Evolutionary conservation across 2,329 filamentous ascomycete species (phyloP).

Genomic region (Cercospora sp.): DNA sequence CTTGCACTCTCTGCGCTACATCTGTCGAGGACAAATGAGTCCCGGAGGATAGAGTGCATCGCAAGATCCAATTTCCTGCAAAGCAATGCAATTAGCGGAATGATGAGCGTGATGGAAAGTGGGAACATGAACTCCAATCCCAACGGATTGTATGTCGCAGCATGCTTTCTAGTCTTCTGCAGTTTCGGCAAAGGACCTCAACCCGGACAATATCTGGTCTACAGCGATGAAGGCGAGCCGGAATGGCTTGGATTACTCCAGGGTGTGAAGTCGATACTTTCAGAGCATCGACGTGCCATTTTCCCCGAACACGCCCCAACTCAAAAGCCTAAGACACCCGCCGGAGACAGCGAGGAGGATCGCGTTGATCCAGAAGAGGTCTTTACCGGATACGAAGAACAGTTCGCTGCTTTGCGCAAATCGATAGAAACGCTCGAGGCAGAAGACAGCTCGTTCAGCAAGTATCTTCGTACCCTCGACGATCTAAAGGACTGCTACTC

Average conservation of each 20-base stretch:
- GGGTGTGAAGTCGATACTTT: slow-evolving; percentile 23
- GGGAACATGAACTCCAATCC: background rate
- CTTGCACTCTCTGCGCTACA: slow-evolving; percentile 30
- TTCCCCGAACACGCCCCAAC: background rate
- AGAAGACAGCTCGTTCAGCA: slow-evolving; percentile 21
- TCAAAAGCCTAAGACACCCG: background rate
- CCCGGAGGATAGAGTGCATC: slow-evolving; percentile 6
- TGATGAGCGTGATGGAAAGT: slow-evolving; percentile 20
- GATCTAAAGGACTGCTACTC: slow-evolving; percentile 14
- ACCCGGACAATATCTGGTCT: slow-evolving; percentile 25
- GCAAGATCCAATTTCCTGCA: slow-evolving; percentile 16
- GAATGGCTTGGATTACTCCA: slow-evolving; percentile 24
- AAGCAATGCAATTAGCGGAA: slow-evolving; percentile 21
- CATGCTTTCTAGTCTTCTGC: slow-evolving; percentile 23
- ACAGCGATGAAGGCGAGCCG: slow-evolving; percentile 18
- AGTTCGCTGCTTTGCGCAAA: slow-evolving; percentile 12
- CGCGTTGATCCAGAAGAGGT: slow-evolving; percentile 12
- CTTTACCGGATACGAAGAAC: slow-evolving; percentile 12
- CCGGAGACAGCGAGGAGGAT: background rate
- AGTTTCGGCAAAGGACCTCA: slow-evolving; percentile 25
- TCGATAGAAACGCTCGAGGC: slow-evolving; percentile 20
- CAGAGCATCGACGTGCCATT: slow-evolving; percentile 6
- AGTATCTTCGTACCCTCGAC: slow-evolving; percentile 22
- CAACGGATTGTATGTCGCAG: slow-evolving; percentile 20
- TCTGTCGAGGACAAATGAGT: slow-evolving; percentile 15